A percentile compares a stretch with the other conserved stretches of the same genome.
phyloP scores from a whole-genome alignment of 441 rosid species.

The Kokia cookei region DNA sequence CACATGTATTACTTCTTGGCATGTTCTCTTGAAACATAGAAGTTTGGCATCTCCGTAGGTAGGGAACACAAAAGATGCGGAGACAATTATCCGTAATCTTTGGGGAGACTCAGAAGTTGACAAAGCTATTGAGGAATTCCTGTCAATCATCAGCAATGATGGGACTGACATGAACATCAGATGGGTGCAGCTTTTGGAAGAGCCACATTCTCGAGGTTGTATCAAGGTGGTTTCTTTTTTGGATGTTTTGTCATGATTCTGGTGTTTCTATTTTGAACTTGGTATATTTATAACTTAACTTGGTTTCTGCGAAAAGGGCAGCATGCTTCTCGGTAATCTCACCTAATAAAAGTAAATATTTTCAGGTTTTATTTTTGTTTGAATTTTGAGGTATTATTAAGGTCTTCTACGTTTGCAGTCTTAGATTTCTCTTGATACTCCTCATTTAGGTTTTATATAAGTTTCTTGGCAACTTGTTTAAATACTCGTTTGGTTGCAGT shows the following conservation, averaged over 20 bases:
- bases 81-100: constrained; percentile 39
- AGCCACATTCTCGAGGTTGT: constrained; percentile 85
- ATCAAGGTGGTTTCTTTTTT: constrained; percentile 38
- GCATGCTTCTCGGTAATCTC: not conserved
- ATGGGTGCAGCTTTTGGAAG: constrained; percentile 67
- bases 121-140: constrained; percentile 52
- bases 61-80: constrained; percentile 57
- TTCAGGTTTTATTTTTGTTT: not conserved
- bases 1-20: constrained; percentile 2
- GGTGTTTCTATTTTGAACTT: not conserved
- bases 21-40: constrained; percentile 9
- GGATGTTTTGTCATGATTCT: constrained; percentile 10
- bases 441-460: not conserved
- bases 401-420: not conserved
- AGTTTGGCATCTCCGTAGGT: constrained; percentile 27
- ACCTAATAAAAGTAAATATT: not conserved
- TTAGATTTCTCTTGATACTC: not conserved
- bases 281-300: not conserved
- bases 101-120: constrained; percentile 70
- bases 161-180: constrained; percentile 43
- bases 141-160: constrained; percentile 45
- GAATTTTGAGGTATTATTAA: not conserved
- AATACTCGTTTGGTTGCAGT: constrained; percentile 36
- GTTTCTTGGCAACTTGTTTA: not conserved
- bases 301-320: not conserved